Evolutionary conservation across 768 basidiomycete genomes (phyloP), one percentile per base, ranked within the genome.

Genomic region (Brasilioporus rufonigricans): DNA sequence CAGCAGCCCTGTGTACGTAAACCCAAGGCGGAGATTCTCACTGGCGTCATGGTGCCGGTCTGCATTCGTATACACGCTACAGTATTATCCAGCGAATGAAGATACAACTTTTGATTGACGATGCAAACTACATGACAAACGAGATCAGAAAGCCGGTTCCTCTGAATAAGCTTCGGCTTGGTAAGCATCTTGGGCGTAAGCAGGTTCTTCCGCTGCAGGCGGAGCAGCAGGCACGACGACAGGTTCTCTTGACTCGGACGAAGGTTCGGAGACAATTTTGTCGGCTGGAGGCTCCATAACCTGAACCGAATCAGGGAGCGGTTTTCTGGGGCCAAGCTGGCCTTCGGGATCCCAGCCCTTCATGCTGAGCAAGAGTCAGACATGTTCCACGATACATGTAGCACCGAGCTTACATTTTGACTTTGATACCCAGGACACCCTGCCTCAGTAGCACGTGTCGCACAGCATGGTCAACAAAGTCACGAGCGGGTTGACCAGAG

Each of bases 361-460:
- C 97, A 99, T 99, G 76, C 94, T 96, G 64, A 44, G 59, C 24
- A 39, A 23, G 41, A 12, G 59, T 66, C 43, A 72, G 57, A 35
- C 27, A 44, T 4, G 27, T 13, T 48, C 44, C 26, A 21, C 24
- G 33, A 54, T 46, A 12, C 31, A 18, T 23, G 36, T 31, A 23
- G 9, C 24, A 26, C 16, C 13, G 38, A 19, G 71, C 85, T 59
- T 69, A 95, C 94, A 98, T 99, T 80, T 98, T 99, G 69, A 99
- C 97, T 76, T 99, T 99, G 84, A 99, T 98, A 70, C 97, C 97
- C 59, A 99, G 84, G 48, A 99, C 97, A 85, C 97, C 97, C 74
- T 99, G 97, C 65, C 91, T 89, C 61, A 99, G 85, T 66, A 98
- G 84, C 66, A 98, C 97, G 80, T 99, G 97, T 64, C 97, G 86